These are phyloP conservation scores for Ilyonectria robusta DNA, from an alignment of 2,329 filamentous ascomycete genomes.

Conservation along the genomic window DNA sequence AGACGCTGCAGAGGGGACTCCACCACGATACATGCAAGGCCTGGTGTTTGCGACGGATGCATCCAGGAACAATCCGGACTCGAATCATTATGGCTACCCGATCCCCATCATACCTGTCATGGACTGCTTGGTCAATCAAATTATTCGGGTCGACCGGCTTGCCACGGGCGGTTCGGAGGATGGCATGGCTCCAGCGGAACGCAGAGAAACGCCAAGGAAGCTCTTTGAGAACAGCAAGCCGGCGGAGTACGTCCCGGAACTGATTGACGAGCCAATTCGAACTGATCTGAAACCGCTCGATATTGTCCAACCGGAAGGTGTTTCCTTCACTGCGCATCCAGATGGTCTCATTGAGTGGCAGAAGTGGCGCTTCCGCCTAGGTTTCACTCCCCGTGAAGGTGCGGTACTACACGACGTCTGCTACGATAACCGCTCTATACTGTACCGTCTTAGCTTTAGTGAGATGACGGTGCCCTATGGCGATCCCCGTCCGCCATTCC, in stretches of 20 bases:
- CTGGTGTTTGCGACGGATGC: constrained; percentile 63
- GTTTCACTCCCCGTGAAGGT: constrained; percentile 80
- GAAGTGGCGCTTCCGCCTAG: constrained; percentile 79
- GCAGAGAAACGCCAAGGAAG: constrained; percentile 57
- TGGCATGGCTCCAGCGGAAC: constrained; percentile 55
- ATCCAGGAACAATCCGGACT: constrained; percentile 63
- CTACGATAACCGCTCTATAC: constrained; percentile 74
- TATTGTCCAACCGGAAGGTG: constrained; percentile 78
- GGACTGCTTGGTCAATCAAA: constrained; percentile 67
- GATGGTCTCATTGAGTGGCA: constrained; percentile 69
- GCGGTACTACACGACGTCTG: constrained; percentile 78
- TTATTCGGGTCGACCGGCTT: constrained; percentile 71
- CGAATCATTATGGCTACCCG: constrained; percentile 75
- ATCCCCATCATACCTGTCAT: constrained; percentile 72
- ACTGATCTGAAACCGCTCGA: constrained; percentile 77
- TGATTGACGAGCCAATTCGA: constrained; percentile 63
- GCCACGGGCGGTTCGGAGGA: constrained; percentile 64
- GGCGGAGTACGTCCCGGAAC: constrained; percentile 65
- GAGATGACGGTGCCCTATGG: constrained; percentile 81
- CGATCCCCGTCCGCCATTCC: constrained; percentile 75
- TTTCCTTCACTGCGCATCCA: constrained; percentile 71
- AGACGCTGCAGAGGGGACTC: constrained; percentile 50
- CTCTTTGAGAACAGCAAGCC: constrained; percentile 44
- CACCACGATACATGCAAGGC: constrained; percentile 62
- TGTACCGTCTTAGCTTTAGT: constrained; percentile 76